Conservation (phyloP, 1,284 basidiomycete species). For the Sanguinoderma infundibulare region DNA sequence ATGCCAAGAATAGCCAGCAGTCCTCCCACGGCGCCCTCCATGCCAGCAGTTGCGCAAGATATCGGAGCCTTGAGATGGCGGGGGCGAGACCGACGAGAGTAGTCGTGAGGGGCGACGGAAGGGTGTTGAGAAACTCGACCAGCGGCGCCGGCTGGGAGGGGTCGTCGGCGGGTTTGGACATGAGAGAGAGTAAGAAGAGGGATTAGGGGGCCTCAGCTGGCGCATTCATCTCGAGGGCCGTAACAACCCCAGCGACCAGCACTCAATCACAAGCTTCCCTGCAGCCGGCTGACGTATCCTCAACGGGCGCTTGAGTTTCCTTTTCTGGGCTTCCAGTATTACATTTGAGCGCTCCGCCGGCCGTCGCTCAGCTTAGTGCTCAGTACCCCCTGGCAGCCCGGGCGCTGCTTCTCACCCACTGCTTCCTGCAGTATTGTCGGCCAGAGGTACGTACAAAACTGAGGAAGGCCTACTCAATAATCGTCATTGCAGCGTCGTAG, state of each 20-base stretch:
- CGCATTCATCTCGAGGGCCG: no score
- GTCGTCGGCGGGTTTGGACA: slow-evolving; percentile 27
- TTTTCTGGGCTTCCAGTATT: neutral
- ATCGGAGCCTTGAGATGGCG: slow-evolving; percentile 52
- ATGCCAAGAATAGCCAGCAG: slow-evolving; percentile 67
- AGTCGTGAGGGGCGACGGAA: slow-evolving; percentile 62
- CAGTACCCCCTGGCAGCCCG: no score
- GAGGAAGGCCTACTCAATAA: no score
- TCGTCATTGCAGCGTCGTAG: no score
- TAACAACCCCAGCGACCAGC: no score
- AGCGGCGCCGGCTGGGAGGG: slow-evolving; percentile 34
- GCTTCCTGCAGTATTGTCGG: no score
- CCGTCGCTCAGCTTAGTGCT: no score
- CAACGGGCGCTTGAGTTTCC: neutral
- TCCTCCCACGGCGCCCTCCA: slow-evolving; percentile 72
- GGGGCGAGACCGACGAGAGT: slow-evolving; percentile 65
- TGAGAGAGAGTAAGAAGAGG: slow-evolving; percentile 3
- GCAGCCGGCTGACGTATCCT: slow-evolving; percentile 7
- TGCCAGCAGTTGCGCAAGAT: slow-evolving; percentile 55
- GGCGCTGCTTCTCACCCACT: neutral
- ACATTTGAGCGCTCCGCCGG: no score
- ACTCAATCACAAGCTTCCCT: slow-evolving; percentile 25
- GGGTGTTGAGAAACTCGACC: slow-evolving; percentile 56
- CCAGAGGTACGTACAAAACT: no score
- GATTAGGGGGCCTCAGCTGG: neutral